Conservation (phyloP, 2,329 filamentous ascomycete species). For the Alternaria alternata region DNA sequence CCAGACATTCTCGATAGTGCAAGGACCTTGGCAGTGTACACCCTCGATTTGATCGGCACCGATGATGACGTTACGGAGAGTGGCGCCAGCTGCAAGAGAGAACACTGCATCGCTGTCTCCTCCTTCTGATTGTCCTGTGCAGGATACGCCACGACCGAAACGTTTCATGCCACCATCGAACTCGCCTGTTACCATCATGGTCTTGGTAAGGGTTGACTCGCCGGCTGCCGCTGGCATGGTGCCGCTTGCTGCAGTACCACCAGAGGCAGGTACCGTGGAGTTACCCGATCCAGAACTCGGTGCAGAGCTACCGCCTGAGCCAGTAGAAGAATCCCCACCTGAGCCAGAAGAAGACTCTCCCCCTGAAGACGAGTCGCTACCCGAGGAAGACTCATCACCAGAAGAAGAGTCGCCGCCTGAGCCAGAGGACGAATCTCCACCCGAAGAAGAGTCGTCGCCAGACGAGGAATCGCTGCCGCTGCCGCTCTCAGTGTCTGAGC, state of each 20-base stretch:
- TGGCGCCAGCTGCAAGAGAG: conserved; percentile 60
- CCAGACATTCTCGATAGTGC: conserved; percentile 48
- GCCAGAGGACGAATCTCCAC: neutral
- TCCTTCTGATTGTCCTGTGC: conserved; percentile 56
- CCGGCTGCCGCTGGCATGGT: conserved; percentile 34
- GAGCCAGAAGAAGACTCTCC: neutral
- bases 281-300: conserved; percentile 5
- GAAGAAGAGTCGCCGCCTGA: neutral
- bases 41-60: conserved; percentile 58
- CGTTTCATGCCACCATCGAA: conserved; percentile 48
- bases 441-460: neutral
- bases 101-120: conserved; percentile 61
- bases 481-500: neutral
- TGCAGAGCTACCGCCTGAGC: neutral
- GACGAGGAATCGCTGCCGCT: neutral
- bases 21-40: conserved; percentile 36
- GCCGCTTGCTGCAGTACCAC: conserved; percentile 18
- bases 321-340: neutral
- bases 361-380: neutral
- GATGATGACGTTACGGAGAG: conserved; percentile 65
- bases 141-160: conserved; percentile 47
- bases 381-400: neutral
- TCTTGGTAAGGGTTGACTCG: conserved; percentile 25
- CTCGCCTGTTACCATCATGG: conserved; percentile 34
- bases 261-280: conserved; percentile 14